Percentiles rank a stretch among this genome's conserved stretches.
Evolutionary conservation across 495 filamentous ascomycete genomes (phyloP).

Genomic region (Tuber brumale): DNA sequence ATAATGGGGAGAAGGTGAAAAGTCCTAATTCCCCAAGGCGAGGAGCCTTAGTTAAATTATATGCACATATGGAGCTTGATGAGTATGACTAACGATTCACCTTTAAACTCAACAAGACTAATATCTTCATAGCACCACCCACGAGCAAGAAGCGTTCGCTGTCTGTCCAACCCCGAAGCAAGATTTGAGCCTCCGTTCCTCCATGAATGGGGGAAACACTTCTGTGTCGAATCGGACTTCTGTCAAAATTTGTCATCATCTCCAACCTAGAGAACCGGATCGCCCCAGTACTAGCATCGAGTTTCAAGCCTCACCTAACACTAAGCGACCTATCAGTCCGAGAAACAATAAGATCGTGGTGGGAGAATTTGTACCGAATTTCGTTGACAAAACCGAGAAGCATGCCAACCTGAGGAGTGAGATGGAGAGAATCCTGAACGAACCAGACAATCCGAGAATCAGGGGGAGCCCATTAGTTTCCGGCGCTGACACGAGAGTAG

Average conservation of each 20-base stretch:
- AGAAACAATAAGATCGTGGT: background rate
- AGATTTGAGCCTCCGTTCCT: background rate
- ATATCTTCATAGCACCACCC: background rate
- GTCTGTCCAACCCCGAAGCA: background rate
- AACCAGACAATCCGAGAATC: background rate
- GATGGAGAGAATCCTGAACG: background rate
- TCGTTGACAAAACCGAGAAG: conserved; percentile 2
- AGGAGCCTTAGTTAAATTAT: background rate
- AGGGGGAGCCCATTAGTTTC: background rate
- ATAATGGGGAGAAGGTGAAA: background rate
- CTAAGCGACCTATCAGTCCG: background rate
- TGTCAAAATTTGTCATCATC: background rate
- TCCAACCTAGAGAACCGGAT: background rate
- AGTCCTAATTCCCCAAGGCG: background rate
- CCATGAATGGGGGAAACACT: background rate
- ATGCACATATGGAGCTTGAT: background rate
- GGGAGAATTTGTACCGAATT: background rate
- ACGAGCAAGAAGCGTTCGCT: background rate
- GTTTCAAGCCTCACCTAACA: background rate
- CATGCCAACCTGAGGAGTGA: background rate
- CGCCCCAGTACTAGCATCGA: background rate
- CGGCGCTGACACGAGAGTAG: background rate
- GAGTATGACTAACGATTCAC: background rate
- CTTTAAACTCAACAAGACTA: background rate
- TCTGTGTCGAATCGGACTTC: background rate